Percentiles rank a stretch among this genome's conserved stretches.
phyloP scores from a whole-genome alignment of 805 yeast genomes.

The Candida tallmaniae region DNA sequence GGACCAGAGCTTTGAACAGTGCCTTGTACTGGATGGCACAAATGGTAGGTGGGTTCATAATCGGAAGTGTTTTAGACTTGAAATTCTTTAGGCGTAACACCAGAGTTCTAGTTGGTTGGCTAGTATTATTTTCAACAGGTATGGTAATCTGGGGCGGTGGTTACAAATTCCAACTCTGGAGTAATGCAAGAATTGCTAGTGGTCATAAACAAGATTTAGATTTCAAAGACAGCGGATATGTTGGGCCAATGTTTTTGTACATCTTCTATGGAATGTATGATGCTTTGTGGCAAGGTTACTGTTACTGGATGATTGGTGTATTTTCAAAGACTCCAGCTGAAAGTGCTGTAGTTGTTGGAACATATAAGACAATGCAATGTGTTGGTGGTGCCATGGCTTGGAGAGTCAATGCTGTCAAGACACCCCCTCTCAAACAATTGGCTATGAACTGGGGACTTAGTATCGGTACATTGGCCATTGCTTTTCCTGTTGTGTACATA shows the following conservation, averaged over 20 bases:
- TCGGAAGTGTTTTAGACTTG: slow-evolving; percentile 48
- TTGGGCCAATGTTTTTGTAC: slow-evolving; percentile 60
- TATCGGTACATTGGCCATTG: slow-evolving; percentile 2
- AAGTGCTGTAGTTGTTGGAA: slow-evolving; percentile 54
- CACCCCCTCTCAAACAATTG: slow-evolving; percentile 31
- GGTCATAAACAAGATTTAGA: slow-evolving; percentile 25
- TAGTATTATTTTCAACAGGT: slow-evolving; percentile 32
- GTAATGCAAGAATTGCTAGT: background rate
- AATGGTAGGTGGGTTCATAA: slow-evolving; percentile 49
- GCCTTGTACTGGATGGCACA: slow-evolving; percentile 57
- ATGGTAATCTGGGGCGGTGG: slow-evolving; percentile 60
- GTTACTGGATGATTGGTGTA: slow-evolving; percentile 58
- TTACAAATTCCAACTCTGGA: slow-evolving; percentile 35
- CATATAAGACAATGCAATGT: slow-evolving; percentile 59
- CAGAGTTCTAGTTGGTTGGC: slow-evolving; percentile 46
- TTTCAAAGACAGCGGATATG: slow-evolving; percentile 42
- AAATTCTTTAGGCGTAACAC: slow-evolving; percentile 33
- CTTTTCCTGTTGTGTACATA: background rate
- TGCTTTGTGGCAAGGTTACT: slow-evolving; percentile 54
- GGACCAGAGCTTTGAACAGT: slow-evolving; percentile 59
- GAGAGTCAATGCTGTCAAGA: slow-evolving; percentile 47
- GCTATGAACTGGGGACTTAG: slow-evolving; percentile 5
- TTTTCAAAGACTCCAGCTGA: slow-evolving; percentile 54
- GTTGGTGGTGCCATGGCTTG: slow-evolving; percentile 62
- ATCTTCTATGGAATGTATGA: slow-evolving; percentile 58